A percentile compares a stretch with the other conserved stretches of the same genome.
Evolutionary conservation across 208 protist genomes (phyloP).

Genomic region (Acanthamoeba healyi): DNA sequence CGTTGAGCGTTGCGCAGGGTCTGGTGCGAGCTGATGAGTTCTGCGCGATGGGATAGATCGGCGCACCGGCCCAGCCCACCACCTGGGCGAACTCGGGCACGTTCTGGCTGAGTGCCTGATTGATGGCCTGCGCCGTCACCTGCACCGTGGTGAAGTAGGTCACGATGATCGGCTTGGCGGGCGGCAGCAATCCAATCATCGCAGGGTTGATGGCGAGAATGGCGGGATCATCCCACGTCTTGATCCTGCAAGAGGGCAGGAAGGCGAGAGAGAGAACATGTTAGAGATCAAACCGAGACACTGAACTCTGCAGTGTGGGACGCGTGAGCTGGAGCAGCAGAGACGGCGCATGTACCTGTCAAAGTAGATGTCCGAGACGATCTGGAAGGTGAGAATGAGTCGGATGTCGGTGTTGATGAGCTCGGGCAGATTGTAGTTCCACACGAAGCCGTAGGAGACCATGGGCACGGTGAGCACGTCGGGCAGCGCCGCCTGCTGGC

Average conservation of each 20-base stretch:
- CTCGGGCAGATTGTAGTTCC: slow-evolving; percentile 33
- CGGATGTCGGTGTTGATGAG: background rate
- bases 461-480: background rate
- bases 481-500: background rate
- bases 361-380: slow-evolving; percentile 46
- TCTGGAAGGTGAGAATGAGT: background rate
- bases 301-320: too few relatives aligned
- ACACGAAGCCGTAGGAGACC: background rate
- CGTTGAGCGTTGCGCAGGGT: slow-evolving; percentile 2
- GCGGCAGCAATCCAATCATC: too few relatives aligned
- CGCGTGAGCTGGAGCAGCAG: too few relatives aligned
- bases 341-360: too few relatives aligned
- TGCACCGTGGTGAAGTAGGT: slow-evolving; percentile 35
- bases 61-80: background rate
- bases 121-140: slow-evolving; percentile 20
- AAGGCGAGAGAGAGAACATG: too few relatives aligned
- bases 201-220: background rate
- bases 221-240: slow-evolving; percentile 8
- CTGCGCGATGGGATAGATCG: background rate
- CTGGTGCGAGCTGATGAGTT: background rate
- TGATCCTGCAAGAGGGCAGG: too few relatives aligned
- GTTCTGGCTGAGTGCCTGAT: slow-evolving; percentile 11
- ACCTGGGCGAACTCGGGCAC: background rate
- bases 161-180: background rate
- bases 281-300: too few relatives aligned